Base-by-base conservation (phyloP, 192 early-diverging fungal species). In the Gryganskiella cystojenkinii region DNA sequence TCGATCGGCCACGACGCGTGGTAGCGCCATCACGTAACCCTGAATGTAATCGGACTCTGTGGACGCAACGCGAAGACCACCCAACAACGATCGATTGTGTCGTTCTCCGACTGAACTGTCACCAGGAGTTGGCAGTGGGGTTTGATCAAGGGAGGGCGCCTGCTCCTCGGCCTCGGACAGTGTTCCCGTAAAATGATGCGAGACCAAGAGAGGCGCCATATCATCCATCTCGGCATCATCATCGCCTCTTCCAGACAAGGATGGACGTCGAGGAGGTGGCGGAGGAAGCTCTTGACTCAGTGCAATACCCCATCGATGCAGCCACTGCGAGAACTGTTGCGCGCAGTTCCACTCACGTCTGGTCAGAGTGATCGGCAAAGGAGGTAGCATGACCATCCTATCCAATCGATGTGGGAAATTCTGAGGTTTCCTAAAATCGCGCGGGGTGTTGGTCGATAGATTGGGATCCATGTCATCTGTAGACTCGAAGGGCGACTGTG, bases 1-100 rank as follows among this genome's bases (percentile, higher is more conserved):
- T 24, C 91, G 74, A 76, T 87, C 90, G 19, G 84, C 85, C 44
- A 91, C 87, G 2, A 88, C 28, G 33, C 71, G 45, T 7, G 92
- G 92, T 6, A 93, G 72, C 40, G 61, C 61, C 8, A 69, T 74
- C 3, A 86, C 67, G 54, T 70, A 78, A 6, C 68, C 70, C 27
- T 44, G 47, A 14, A 33, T 30, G 42, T 74, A 59, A 3, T 80
- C 80, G 24, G 52, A 76, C 37, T 45, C 49, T 5, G 45, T 11
- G 9, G 25, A 40, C 5, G 37, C 7, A 40, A 40, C 7, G 37
- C 37, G 37, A 13, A 13, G 37, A 9, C 5, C 13, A 40, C 13
- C 37, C 20, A 11, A 46, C 14, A n/a, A 15, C 20, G 3, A 37
- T 1, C 31, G 61, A 31, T 24, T 37, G 24, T 14, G 30, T 71